Base-by-base conservation (phyloP, 805 yeast genomes). In the Isabelozyma pseudorhagii region DNA sequence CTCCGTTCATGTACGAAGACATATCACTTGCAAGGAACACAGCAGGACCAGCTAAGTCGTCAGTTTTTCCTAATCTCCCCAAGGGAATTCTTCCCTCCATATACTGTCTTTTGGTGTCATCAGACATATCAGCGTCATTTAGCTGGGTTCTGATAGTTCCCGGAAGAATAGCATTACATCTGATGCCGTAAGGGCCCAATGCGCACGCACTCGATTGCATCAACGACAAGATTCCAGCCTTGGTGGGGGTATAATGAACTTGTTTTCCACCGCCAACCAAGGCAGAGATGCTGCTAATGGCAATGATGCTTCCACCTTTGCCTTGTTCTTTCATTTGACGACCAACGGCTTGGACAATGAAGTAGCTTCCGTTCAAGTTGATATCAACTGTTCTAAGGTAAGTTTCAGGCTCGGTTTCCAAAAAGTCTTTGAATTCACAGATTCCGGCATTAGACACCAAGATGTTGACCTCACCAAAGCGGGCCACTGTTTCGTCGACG, bases 361-460 rank as follows among this genome's bases (percentile, higher is more conserved):
- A 75, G 52, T 66, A 77, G 18, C 72, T 69, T 25, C 81, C 81
- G 46, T 72, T 69, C 47, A 75, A 60, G 52, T 76, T 77, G 53
- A 74, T 66, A 41, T 60, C 61, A 28, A 73, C 66, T 3, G 76
- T 73, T 41, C 57, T 54, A 36, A 61, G 55, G 50, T 67, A 70
- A 5, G 64, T 58, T 34, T 68, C 76, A 18, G 73, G 69, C 4
- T 71, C 61, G 8, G 73, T 64, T n/a, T 73, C 75, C 8, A 71
- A 58, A 57, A 77, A 74, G 46, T 71, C 72, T 40, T 65, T 56
- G 50, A 75, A 70, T 42, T 69, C 62, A 54, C 79, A 75, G 36
- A 76, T 68, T 9, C 80, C 81, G 10, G 81, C 80, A 54, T 77
- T 77, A 9, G 78, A 71, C 4, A 77, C 77, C 48, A 74, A 65